Evolutionary conservation across 192 early-diverging fungal species (phyloP).

Genomic region (Diversispora eburnea): DNA sequence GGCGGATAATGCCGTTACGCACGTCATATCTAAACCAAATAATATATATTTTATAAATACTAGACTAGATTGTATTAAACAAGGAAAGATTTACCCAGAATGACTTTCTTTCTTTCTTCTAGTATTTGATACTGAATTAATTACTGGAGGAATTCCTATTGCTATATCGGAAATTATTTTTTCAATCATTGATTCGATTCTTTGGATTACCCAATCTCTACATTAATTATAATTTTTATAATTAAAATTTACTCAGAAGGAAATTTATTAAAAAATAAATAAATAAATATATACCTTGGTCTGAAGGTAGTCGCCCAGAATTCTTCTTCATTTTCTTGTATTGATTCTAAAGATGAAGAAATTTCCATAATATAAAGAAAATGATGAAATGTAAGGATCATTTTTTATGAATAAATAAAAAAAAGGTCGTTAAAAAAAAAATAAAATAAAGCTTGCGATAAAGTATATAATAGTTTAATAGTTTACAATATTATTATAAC

Average conservation of each 20-base stretch:
- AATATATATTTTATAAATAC: not conserved
- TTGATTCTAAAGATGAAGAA: no score
- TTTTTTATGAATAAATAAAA: no score
- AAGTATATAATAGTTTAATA: no score
- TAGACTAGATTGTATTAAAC: not conserved
- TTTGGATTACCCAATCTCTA: constrained; percentile 17
- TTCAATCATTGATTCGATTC: constrained; percentile 12
- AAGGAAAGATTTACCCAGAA: not conserved
- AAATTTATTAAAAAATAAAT: not conserved
- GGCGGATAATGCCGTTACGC: not conserved
- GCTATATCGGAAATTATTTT: constrained; percentile 17
- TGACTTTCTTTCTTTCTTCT: not conserved
- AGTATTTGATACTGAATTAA: not conserved
- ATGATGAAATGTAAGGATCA: no score
- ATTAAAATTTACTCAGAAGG: not conserved
- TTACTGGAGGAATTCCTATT: not conserved
- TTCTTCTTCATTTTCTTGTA: not conserved
- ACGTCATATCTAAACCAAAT: not conserved
- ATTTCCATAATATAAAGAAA: no score
- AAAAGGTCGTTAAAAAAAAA: no score
- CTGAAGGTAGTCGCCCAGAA: not conserved
- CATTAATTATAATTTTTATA: not conserved
- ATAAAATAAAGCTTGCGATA: no score
- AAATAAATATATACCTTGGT: constrained; percentile 4
- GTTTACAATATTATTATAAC: no score